Base-by-base conservation (phyloP, 176 grass and related monocot genomes). In the Coix lacrymajobi region DNA sequence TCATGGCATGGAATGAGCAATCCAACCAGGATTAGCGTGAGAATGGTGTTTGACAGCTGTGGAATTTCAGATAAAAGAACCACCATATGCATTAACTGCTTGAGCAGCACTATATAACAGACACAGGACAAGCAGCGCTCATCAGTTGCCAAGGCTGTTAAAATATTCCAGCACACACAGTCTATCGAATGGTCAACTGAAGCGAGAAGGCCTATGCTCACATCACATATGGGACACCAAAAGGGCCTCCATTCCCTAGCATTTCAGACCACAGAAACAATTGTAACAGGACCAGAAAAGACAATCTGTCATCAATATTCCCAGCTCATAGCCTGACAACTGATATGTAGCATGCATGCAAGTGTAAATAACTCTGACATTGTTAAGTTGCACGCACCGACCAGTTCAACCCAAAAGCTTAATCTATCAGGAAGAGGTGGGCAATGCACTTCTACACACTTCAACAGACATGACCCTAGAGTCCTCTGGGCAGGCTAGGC, bases 391-490 rank as follows among this genome's bases (percentile, higher is more conserved):
- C n/a, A n/a, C n/a, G n/a, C n/a, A n/a, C n/a, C n/a, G n/a, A n/a
- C n/a, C n/a, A n/a, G n/a, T n/a, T n/a, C n/a, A n/a, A n/a, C n/a
- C n/a, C n/a, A n/a, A n/a, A n/a, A n/a, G n/a, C n/a, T n/a, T n/a
- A n/a, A n/a, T n/a, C n/a, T n/a, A n/a, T n/a, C n/a, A n/a, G n/a
- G n/a, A n/a, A n/a, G n/a, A n/a, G n/a, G n/a, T n/a, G n/a, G n/a
- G n/a, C n/a, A n/a, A n/a, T n/a, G n/a, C n/a, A n/a, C n/a, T n/a
- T n/a, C n/a, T n/a, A n/a, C n/a, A n/a, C n/a, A n/a, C n/a, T n/a
- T n/a, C n/a, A n/a, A n/a, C n/a, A n/a, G 16, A 95, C 92, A 98
- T 71, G 92, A 89, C 81, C 96, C 96, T 81, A 85, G 78, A 65
- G 82, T 90, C 36, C 88, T 90, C 82, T 93, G 70, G 29, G 86